Evolutionary conservation across 1,284 basidiomycete genomes (phyloP).

Genomic region (Rhodotorula sp.): DNA sequence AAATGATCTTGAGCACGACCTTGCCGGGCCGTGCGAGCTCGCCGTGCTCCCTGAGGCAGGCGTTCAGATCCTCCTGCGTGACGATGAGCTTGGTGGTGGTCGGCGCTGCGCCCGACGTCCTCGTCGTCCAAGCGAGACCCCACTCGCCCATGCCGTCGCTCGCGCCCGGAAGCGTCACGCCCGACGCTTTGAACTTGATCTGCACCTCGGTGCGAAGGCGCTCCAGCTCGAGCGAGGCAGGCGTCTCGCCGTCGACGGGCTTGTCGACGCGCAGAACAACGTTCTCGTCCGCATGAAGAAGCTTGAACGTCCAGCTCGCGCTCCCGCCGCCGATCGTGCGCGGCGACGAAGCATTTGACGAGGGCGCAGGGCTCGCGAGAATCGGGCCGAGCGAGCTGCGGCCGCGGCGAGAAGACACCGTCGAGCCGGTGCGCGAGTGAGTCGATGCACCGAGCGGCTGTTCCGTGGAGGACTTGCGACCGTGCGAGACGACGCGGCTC

Average conservation of each 20-base stretch:
- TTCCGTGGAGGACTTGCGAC: not conserved
- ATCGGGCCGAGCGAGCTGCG: slow-evolving; percentile 36
- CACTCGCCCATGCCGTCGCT: slow-evolving; percentile 14
- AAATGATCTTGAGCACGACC: slow-evolving; percentile 28
- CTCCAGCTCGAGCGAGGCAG: slow-evolving; percentile 20
- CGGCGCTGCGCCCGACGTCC: not conserved
- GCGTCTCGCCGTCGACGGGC: slow-evolving; percentile 2
- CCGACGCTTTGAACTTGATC: slow-evolving; percentile 22
- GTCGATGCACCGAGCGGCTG: slow-evolving; percentile 3
- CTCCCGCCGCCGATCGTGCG: not conserved
- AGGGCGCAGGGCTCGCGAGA: slow-evolving; percentile 25
- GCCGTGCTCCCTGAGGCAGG: slow-evolving; percentile 1
- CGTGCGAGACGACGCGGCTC: not conserved
- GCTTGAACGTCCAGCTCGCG: slow-evolving; percentile 31
- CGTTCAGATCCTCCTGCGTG: slow-evolving; percentile 19
- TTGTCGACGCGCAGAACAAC: slow-evolving; percentile 25
- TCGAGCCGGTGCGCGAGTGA: slow-evolving; percentile 26
- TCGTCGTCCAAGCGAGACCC: slow-evolving; percentile 10
- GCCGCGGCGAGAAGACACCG: slow-evolving; percentile 21
- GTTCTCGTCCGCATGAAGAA: slow-evolving; percentile 30
- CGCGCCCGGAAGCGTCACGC: slow-evolving; percentile 9
- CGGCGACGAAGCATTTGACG: slow-evolving; percentile 3
- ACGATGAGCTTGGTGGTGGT: slow-evolving; percentile 17
- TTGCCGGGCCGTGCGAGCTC: slow-evolving; percentile 8
- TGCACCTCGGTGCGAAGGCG: slow-evolving; percentile 11